phyloP scores from a whole-genome alignment of 345 rosid species.

The Corchorus capsularis region DNA sequence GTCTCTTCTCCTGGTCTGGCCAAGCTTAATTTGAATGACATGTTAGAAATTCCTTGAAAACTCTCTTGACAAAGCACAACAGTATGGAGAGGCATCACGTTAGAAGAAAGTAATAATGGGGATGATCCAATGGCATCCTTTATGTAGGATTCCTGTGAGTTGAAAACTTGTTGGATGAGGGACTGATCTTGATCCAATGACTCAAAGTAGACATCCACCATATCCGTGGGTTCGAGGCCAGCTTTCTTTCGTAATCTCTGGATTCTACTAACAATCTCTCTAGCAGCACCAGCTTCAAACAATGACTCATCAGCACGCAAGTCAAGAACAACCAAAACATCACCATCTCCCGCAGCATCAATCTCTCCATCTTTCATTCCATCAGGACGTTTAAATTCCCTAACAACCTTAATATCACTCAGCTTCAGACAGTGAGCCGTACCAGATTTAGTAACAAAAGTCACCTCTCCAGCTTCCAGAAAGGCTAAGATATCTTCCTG shows the following conservation, averaged over 20 bases:
- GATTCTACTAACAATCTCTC: conserved; percentile 95
- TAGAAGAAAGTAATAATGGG: too few relatives aligned
- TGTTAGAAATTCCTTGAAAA: conserved; percentile 51
- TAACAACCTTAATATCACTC: conserved; percentile 87
- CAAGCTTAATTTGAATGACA: conserved; percentile 62
- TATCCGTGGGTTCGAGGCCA: conserved; percentile 86
- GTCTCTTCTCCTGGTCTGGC: conserved; percentile 44
- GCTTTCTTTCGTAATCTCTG: conserved; percentile 85
- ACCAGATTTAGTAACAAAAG: conserved; percentile 39
- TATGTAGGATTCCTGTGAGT: conserved; percentile 57
- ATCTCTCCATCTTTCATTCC: conserved; percentile 78
- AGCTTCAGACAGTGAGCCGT: conserved; percentile 55
- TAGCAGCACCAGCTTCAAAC: conserved; percentile 85
- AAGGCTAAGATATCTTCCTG: conserved; percentile 79
- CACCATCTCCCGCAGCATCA: conserved; percentile 98
- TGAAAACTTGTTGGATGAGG: conserved; percentile 51
- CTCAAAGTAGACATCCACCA: conserved; percentile 87
- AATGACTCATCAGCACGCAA: conserved; percentile 85
- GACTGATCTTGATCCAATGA: conserved; percentile 68
- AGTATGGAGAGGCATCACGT: neutral
- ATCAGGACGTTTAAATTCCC: conserved; percentile 84
- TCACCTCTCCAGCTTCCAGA: conserved; percentile 75
- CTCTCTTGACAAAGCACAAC: conserved; percentile 65
- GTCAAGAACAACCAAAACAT: conserved; percentile 90
- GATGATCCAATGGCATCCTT: too few relatives aligned